phyloP scores from a whole-genome alignment of 768 basidiomycete genomes.

The Kwoniella shandongensis region DNA sequence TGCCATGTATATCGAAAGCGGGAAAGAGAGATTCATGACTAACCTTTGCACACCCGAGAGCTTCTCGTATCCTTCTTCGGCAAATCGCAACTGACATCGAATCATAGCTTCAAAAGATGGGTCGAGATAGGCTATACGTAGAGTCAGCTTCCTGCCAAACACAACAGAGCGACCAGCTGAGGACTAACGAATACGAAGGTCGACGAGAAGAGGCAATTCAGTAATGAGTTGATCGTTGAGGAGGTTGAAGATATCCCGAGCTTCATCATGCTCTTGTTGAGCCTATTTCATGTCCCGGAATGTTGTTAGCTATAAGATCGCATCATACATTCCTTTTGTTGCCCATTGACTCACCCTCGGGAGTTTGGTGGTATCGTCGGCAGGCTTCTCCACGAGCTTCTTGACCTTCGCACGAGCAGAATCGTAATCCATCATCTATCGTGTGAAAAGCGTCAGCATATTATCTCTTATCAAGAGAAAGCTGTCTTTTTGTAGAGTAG shows the following conservation, averaged over 20 bases:
- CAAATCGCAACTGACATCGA: constrained; percentile 94
- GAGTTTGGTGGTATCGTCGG: constrained; percentile 87
- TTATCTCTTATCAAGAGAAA: neutral
- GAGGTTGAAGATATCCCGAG: constrained; percentile 88
- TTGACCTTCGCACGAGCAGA: constrained; percentile 83
- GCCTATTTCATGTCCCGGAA: constrained; percentile 59
- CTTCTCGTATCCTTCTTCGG: constrained; percentile 97
- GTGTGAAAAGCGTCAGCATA: neutral
- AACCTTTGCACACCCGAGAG: constrained; percentile 89
- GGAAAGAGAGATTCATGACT: no score
- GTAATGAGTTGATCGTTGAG: constrained; percentile 87
- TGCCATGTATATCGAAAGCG: no score
- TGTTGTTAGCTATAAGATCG: neutral
- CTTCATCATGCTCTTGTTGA: constrained; percentile 92
- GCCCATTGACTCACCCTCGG: constrained; percentile 63
- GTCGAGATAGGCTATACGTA: constrained; percentile 75
- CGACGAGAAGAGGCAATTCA: constrained; percentile 88
- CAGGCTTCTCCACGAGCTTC: constrained; percentile 86
- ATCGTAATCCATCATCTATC: constrained; percentile 92
- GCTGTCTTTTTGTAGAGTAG: neutral
- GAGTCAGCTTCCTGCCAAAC: neutral
- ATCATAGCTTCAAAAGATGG: constrained; percentile 97
- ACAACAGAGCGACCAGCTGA: neutral
- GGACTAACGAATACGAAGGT: constrained; percentile 73
- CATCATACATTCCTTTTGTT: no score